Evolutionary conservation across 1,139 yeast genomes (phyloP), one percentile per base, ranked within the genome.

Genomic region (Yamadazyma friedrichii): DNA sequence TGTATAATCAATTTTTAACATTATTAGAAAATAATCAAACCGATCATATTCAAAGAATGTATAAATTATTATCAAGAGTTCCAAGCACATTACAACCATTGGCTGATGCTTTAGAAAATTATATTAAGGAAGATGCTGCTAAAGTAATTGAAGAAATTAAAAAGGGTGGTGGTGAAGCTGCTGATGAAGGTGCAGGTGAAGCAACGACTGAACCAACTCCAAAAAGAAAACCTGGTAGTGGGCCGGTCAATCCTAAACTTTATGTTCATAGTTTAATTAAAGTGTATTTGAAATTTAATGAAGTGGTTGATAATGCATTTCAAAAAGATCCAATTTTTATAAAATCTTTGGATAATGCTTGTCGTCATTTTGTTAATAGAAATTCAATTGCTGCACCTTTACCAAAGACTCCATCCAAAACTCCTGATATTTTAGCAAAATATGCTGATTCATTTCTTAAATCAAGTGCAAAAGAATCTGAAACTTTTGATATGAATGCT

Each of bases 351-450:
- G 98, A 93, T 58, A 82, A 79, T 52, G 96, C 98, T 0, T 93
- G 96, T 57, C 80, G 88, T 43, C 74, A 77, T 37, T 91, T 86
- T 56, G 89, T 94, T 54, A 94, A 94, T 64, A 74, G 74, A 45
- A 94, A 94, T 58, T 71, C 81, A 15, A 82, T 89, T 58, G 96
- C 98, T 17, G 86, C 94, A 11, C 59, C 67, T 25, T 42, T 43
- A 25, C 70, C 65, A 41, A 68, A 61, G 46, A 61, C 72, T 2
- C 60, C 72, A 17, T 76, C 81, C 30, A 78, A 76, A 51, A 91
- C 98, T 1, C 96, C 98, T 0, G 98, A 94, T 55, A 74, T 87
- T 52, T 75, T 94, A 54, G 97, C 98, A 4, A 82, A 82, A 59
- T 93, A 89, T 61, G 82, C 94, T 44, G 98, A 94, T 65, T 78